Evolutionary conservation across 2,329 filamentous ascomycete species (phyloP), one percentile per base, ranked within the genome.

Genomic region (Cadophora luteo-olivacea): DNA sequence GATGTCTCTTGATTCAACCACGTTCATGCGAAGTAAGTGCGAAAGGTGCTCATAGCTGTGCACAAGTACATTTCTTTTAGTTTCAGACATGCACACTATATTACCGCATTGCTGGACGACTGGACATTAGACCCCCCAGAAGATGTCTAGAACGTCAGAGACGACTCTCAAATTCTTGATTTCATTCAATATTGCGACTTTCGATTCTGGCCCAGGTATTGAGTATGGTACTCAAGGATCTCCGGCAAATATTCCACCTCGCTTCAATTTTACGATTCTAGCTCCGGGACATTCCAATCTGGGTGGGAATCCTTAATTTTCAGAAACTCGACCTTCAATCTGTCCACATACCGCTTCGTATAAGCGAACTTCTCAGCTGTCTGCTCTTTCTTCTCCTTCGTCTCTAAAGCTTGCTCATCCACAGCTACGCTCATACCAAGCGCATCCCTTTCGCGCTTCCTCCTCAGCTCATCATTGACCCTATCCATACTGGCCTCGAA

Each of bases 241-340:
- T 7, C 33, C 49, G 41, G 32, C 48, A 55, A 55, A 45, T 38
- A 32, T 12, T 25, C 51, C 49, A 45, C n/a, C 32, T 29, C 33
- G n/a, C 48, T 19, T 54, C 38, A 48, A 54, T 14, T 24, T 32
- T 11, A 64, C 52, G 51, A 64, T 55, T 9, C 32, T 38, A 38
- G 55, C 55, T 58, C 19, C 19, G 48, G 33, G 1, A 38, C 49
- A 24, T 54, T 54, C 61, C 61, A 38, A 29, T 38, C 14, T 4
- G 36, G 24, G 24, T 63, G 24, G 11, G 29, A 16, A 9, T 55
- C 61, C 51, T 55, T 45, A 5, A 63, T 52, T 9, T 52, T 63
- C 45, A 33, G 25, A 22, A 36, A 36, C 19, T 58, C 55, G 2
- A 24, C 55, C 19, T 19, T 32, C 32, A 58, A n/a, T 16, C 55